Percentiles rank a stretch among this genome's conserved stretches.
Evolutionary conservation across 345 rosid genomes (phyloP).

Genomic region (Brassica incana): DNA sequence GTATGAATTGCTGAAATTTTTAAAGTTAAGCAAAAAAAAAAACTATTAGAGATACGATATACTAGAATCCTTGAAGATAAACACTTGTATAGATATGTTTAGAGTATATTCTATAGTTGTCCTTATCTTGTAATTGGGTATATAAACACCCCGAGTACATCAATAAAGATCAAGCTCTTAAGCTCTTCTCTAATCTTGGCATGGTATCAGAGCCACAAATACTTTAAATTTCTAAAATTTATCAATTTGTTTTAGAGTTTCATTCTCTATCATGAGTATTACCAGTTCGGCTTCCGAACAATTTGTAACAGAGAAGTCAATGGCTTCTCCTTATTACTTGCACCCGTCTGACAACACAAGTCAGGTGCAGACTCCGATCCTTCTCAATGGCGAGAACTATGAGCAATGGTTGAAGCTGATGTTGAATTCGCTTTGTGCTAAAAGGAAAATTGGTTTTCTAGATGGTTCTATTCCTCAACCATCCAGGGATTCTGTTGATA

Average conservation of each 20-base stretch:
- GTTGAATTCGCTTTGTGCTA: background rate
- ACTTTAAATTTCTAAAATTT: background rate
- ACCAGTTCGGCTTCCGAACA: background rate
- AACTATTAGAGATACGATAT: too few relatives aligned
- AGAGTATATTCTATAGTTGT: too few relatives aligned
- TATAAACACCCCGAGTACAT: background rate
- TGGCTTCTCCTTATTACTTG: background rate
- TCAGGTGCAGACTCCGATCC: background rate
- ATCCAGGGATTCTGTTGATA: background rate
- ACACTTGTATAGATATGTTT: background rate
- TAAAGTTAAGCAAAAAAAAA: too few relatives aligned
- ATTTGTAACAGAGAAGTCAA: background rate
- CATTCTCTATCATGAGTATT: background rate
- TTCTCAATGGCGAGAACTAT: background rate
- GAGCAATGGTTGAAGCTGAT: background rate
- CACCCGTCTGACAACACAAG: background rate
- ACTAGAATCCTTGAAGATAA: background rate
- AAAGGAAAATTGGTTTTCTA: background rate
- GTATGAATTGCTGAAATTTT: too few relatives aligned
- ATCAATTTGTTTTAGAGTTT: background rate
- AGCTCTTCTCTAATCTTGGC: background rate
- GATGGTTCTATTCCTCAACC: background rate
- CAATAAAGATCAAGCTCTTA: too few relatives aligned
- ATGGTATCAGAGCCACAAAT: background rate
- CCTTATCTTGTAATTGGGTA: background rate